Conservation (phyloP, 2,329 filamentous ascomycete species). For the Cercospora sp. region DNA sequence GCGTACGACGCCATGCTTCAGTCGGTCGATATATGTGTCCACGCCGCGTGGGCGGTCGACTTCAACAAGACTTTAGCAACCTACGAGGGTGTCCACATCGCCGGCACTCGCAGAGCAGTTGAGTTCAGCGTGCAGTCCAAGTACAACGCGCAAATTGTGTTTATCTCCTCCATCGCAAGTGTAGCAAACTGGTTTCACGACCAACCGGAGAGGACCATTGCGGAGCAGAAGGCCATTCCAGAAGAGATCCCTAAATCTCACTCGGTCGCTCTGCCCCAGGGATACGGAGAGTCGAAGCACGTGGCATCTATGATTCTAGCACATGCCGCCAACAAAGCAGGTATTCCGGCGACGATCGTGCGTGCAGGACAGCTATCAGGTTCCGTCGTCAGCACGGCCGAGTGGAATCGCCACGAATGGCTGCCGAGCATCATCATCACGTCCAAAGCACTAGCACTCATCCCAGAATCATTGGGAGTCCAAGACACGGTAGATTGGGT, state of each 20-base stretch:
- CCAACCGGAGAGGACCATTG: constrained; percentile 1
- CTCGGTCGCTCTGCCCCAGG: constrained; percentile 34
- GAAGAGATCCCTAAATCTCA: constrained; percentile 20
- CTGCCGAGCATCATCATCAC: constrained; percentile 46
- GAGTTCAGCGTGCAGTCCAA: constrained; percentile 32
- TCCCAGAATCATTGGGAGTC: constrained; percentile 43
- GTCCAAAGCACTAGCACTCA: constrained; percentile 40
- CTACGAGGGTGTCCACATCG: constrained; percentile 36
- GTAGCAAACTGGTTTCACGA: constrained; percentile 33
- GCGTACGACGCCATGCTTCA: constrained; percentile 28
- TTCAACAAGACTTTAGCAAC: constrained; percentile 40
- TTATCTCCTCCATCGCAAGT: constrained; percentile 43
- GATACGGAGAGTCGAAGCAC: constrained; percentile 45
- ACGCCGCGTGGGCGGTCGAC: constrained; percentile 43
- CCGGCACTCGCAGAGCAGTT: constrained; percentile 34
- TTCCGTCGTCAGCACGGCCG: constrained; percentile 26
- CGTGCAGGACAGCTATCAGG: constrained; percentile 34
- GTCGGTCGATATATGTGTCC: constrained; percentile 36
- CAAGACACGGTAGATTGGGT: constrained; percentile 47
- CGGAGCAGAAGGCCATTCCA: not conserved
- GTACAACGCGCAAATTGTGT: constrained; percentile 37
- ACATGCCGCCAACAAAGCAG: constrained; percentile 33
- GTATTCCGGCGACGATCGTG: constrained; percentile 29
- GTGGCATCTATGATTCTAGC: constrained; percentile 39
- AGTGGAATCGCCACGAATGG: constrained; percentile 48